These are phyloP conservation scores for Heritiera littoralis DNA, from an alignment of 345 rosid species.

Conservation along the genomic window DNA sequence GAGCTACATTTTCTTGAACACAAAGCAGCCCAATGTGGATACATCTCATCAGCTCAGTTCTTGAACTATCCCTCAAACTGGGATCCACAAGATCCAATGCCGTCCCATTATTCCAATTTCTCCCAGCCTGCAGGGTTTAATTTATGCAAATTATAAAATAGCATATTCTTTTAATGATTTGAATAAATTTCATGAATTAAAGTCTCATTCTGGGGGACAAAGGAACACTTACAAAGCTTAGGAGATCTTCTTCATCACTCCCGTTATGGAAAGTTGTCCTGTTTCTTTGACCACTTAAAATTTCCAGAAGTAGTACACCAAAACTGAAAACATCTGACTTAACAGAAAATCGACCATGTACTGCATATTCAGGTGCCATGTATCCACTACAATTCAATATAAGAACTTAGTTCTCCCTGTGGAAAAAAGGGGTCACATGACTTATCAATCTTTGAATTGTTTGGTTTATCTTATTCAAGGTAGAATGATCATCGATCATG, in stretches of 20 bases:
- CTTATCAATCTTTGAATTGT: no score
- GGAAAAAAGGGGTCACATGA: no score
- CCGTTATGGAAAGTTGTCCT: neutral
- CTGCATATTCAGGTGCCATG: constrained; percentile 3
- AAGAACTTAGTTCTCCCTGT: no score
- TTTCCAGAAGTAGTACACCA: constrained; percentile 2
- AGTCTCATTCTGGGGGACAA: neutral
- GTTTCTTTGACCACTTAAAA: neutral
- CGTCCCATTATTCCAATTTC: constrained; percentile 45
- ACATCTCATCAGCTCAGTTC: neutral
- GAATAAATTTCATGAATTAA: no score
- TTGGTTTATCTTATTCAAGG: neutral
- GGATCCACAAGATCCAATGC: constrained; percentile 46
- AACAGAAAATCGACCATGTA: neutral
- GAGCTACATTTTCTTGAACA: no score
- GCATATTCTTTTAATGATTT: neutral
- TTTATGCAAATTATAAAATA: neutral
- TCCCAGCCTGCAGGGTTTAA: constrained; percentile 42
- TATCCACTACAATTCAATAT: neutral
- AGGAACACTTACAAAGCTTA: neutral
- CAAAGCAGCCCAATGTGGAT: no score
- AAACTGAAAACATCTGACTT: constrained; percentile 1
- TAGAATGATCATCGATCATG: neutral
- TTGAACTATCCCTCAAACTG: constrained; percentile 29
- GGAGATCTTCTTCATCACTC: neutral